Conservation (phyloP, 306 rosid species). For the Cicer arietinum region DNA sequence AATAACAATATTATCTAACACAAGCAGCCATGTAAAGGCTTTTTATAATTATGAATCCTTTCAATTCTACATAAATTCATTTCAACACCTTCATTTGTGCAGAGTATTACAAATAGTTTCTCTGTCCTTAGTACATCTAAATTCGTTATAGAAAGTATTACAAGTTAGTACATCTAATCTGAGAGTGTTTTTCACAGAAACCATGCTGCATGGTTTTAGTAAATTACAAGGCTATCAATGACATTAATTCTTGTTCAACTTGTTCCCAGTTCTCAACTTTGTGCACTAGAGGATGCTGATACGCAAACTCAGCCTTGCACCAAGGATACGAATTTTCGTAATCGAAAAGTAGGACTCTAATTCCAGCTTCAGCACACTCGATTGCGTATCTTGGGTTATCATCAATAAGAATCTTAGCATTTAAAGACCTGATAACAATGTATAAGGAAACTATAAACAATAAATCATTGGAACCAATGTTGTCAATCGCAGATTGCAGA, state of each 20-base stretch:
- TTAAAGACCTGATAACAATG: slow-evolving; percentile 60
- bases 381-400: slow-evolving; percentile 87
- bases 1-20: no score
- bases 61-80: no score
- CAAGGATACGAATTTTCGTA: slow-evolving; percentile 90
- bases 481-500: no score
- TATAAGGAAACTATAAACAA: slow-evolving; percentile 35
- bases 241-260: slow-evolving; percentile 71
- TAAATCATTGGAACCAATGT: slow-evolving; percentile 5
- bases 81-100: no score
- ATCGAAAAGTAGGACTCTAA: slow-evolving; percentile 80
- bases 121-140: neutral
- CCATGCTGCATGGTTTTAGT: slow-evolving; percentile 6
- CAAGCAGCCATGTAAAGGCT: no score
- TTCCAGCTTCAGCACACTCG: slow-evolving; percentile 87
- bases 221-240: slow-evolving; percentile 47
- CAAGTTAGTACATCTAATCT: slow-evolving; percentile 3
- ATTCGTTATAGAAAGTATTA: neutral
- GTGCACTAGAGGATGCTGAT: slow-evolving; percentile 69
- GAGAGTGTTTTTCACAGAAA: neutral
- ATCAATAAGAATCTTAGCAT: slow-evolving; percentile 77
- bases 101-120: neutral
- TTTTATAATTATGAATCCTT: no score
- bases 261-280: slow-evolving; percentile 84
- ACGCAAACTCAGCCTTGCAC: slow-evolving; percentile 62